These are phyloP conservation scores for Nemophila menziesii DNA, from an alignment of 257 asterid genomes.

Conservation along the genomic window DNA sequence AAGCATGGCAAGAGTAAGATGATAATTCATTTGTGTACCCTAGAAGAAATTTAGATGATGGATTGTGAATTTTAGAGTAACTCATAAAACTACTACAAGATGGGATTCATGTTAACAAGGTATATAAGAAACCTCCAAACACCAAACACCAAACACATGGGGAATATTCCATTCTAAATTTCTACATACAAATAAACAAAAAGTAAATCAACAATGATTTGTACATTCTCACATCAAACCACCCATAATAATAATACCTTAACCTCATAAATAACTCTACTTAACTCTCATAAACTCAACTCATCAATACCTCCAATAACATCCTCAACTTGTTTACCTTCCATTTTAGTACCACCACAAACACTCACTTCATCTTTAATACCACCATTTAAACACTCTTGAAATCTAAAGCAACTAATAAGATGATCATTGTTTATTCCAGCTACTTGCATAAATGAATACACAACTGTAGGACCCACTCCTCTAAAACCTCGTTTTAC, in stretches of 20 bases:
- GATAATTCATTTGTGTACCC: too few relatives aligned
- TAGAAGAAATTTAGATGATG: too few relatives aligned
- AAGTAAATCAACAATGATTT: background rate
- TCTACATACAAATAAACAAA: slow-evolving; percentile 1
- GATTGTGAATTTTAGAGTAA: too few relatives aligned
- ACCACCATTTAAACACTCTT: slow-evolving; percentile 21
- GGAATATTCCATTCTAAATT: background rate
- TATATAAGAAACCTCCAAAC: too few relatives aligned
- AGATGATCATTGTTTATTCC: slow-evolving; percentile 39
- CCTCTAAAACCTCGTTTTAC: slow-evolving; percentile 28
- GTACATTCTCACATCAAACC: background rate
- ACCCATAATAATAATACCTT: background rate
- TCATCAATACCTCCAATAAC: background rate
- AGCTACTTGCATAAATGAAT: slow-evolving; percentile 47
- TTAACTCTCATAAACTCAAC: background rate
- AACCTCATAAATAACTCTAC: background rate
- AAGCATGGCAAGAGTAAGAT: too few relatives aligned
- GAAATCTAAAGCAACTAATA: slow-evolving; percentile 34
- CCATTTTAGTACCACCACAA: background rate
- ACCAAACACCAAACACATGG: too few relatives aligned
- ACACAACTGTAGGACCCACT: slow-evolving; percentile 31
- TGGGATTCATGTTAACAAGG: too few relatives aligned
- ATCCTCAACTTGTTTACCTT: slow-evolving; percentile 1
- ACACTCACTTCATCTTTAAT: slow-evolving; percentile 5
- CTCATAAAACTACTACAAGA: too few relatives aligned